Evolutionary conservation across 106 monocot species (phyloP).

Genomic region (Allium sativum): DNA sequence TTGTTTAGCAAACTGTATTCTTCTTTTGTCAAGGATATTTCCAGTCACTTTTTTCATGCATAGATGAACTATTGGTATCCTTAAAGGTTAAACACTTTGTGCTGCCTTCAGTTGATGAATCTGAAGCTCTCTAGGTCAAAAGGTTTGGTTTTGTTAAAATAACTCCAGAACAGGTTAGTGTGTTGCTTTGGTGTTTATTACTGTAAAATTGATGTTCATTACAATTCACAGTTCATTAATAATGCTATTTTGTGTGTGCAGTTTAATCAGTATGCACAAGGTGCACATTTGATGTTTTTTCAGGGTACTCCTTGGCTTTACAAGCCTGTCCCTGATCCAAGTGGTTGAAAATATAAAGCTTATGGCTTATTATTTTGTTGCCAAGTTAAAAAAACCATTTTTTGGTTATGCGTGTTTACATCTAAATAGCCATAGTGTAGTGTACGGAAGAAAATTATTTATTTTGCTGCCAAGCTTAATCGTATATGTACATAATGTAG

Average conservation of each 20-base stretch:
- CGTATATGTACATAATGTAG: no score
- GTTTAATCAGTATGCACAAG: constrained; percentile 27
- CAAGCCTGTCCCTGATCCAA: constrained; percentile 28
- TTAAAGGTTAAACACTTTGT: constrained; percentile 78
- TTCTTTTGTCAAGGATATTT: constrained; percentile 60
- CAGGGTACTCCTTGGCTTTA: constrained; percentile 47
- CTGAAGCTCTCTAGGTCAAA: constrained; percentile 78
- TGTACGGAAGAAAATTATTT: no score
- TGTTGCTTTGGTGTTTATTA: no score
- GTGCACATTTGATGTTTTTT: constrained; percentile 32
- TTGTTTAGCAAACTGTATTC: neutral
- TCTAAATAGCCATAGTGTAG: no score
- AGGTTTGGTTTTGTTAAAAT: constrained; percentile 81
- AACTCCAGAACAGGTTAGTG: constrained; percentile 40
- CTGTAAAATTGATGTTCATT: no score
- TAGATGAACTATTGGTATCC: constrained; percentile 54
- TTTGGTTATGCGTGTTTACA: no score
- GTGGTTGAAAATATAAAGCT: no score
- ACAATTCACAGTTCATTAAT: no score
- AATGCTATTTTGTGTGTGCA: constrained; percentile 8
- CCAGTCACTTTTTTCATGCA: constrained; percentile 68
- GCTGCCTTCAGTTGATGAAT: constrained; percentile 84
- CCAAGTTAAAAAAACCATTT: no score
- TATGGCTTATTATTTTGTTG: no score
- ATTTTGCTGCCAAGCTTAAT: no score